phyloP scores from a whole-genome alignment of 345 rosid species.

The Populus ilicifolia region DNA sequence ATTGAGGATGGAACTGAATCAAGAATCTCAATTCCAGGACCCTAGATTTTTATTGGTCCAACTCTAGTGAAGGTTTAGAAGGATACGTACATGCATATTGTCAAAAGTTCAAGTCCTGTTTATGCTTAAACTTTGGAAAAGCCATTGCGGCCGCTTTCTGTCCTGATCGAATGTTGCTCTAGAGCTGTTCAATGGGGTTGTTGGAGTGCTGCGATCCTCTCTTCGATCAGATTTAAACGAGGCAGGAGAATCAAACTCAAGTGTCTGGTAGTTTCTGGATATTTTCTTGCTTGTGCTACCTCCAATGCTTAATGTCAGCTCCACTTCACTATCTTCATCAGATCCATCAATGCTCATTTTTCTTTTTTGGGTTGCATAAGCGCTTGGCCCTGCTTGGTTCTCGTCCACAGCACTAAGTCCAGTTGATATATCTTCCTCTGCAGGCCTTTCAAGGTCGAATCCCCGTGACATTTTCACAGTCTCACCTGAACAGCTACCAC shows the following conservation, averaged over 20 bases:
- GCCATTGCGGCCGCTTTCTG: slow-evolving; percentile 67
- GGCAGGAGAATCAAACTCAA: slow-evolving; percentile 25
- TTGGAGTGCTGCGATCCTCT: slow-evolving; percentile 44
- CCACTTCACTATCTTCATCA: slow-evolving; percentile 50
- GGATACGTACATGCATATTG: slow-evolving; percentile 11
- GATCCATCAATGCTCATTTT: slow-evolving; percentile 20
- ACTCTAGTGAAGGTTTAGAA: slow-evolving; percentile 1
- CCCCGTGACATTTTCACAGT: slow-evolving; percentile 24
- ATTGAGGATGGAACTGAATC: slow-evolving; percentile 17
- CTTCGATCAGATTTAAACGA: slow-evolving; percentile 33
- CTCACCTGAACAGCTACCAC: slow-evolving; percentile 47
- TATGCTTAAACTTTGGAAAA: slow-evolving; percentile 54
- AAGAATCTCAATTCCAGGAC: slow-evolving; percentile 23
- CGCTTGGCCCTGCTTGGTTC: slow-evolving; percentile 32
- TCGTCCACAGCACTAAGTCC: slow-evolving; percentile 24
- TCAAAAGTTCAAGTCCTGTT: slow-evolving; percentile 35
- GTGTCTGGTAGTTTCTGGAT: slow-evolving; percentile 3
- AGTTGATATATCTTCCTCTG: slow-evolving; percentile 34
- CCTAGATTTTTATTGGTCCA: slow-evolving; percentile 12
- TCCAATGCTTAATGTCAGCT: slow-evolving; percentile 72
- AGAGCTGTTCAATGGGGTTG: slow-evolving; percentile 54
- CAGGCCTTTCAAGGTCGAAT: slow-evolving; percentile 47
- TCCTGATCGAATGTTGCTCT: slow-evolving; percentile 54
- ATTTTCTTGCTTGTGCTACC: slow-evolving; percentile 26
- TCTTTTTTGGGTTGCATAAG: neutral